These are phyloP conservation scores for Pyrenophora graminea DNA, from an alignment of 2,329 filamentous ascomycete genomes.

Conservation along the genomic window DNA sequence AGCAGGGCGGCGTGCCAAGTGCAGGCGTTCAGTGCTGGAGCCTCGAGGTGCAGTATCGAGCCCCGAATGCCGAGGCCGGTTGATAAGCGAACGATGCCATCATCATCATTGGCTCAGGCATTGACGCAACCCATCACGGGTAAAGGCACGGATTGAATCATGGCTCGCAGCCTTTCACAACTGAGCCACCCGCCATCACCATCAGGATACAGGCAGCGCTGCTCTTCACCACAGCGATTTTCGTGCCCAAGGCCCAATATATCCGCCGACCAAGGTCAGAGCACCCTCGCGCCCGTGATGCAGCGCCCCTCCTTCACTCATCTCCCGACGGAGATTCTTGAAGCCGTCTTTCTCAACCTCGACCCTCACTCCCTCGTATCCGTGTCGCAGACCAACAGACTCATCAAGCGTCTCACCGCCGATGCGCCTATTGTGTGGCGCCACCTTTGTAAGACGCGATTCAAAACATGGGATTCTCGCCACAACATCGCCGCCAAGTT, in stretches of 20 bases:
- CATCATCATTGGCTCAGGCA: slow-evolving; percentile 13
- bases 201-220: not conserved
- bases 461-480: slow-evolving; percentile 72
- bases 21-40: not conserved
- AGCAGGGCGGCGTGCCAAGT: not conserved
- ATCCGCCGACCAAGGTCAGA: not conserved
- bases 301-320: slow-evolving; percentile 27
- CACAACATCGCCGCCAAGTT: slow-evolving; percentile 42
- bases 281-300: slow-evolving; percentile 6
- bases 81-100: slow-evolving; percentile 18
- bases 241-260: not conserved
- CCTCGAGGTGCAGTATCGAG: slow-evolving; percentile 15
- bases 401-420: slow-evolving; percentile 67
- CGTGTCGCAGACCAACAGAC: slow-evolving; percentile 64
- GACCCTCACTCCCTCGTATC: slow-evolving; percentile 56
- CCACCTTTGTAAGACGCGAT: slow-evolving; percentile 69
- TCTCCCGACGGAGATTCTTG: slow-evolving; percentile 83
- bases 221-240: not conserved
- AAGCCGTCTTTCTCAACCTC: slow-evolving; percentile 72
- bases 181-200: not conserved
- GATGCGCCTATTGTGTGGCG: slow-evolving; percentile 81
- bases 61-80: slow-evolving; percentile 16
- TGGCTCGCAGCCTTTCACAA: slow-evolving; percentile 1
- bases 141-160: not conserved
- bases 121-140: slow-evolving; percentile 22